These are phyloP conservation scores for Annulohypoxylon nitens DNA, from an alignment of 495 filamentous ascomycete genomes.

Conservation along the genomic window DNA sequence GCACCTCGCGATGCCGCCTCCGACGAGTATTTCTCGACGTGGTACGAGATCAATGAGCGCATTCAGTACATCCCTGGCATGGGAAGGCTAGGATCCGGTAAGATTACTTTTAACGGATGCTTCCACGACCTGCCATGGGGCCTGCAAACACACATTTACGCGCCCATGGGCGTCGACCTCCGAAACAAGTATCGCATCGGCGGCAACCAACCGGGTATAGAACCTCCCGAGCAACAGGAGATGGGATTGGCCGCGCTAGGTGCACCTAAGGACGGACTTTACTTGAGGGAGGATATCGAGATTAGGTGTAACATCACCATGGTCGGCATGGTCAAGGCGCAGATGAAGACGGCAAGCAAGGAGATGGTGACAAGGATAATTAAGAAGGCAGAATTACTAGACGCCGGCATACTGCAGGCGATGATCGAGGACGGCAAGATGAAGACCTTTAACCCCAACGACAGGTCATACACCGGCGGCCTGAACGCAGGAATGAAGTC, in stretches of 20 bases:
- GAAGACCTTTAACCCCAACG: slow-evolving; percentile 63
- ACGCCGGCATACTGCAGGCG: slow-evolving; percentile 61
- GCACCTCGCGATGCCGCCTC: slow-evolving; percentile 73
- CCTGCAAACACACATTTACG: slow-evolving; percentile 80
- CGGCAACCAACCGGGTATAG: slow-evolving; percentile 72
- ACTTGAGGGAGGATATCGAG: slow-evolving; percentile 80
- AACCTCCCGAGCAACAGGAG: slow-evolving; percentile 69
- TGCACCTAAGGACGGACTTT: slow-evolving; percentile 73
- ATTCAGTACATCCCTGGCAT: slow-evolving; percentile 74
- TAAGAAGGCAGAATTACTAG: slow-evolving; percentile 70
- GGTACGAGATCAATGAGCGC: slow-evolving; percentile 76
- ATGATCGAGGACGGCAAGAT: slow-evolving; percentile 66
- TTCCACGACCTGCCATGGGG: slow-evolving; percentile 79
- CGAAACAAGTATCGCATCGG: slow-evolving; percentile 66
- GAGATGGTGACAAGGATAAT: slow-evolving; percentile 76
- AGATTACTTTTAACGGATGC: slow-evolving; percentile 79
- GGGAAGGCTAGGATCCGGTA: slow-evolving; percentile 70
- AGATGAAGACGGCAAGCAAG: slow-evolving; percentile 73
- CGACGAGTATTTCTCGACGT: slow-evolving; percentile 78
- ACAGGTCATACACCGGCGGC: slow-evolving; percentile 51
- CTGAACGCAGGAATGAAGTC: slow-evolving; percentile 49
- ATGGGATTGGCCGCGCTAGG: slow-evolving; percentile 64
- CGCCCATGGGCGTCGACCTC: slow-evolving; percentile 68
- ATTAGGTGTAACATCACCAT: slow-evolving; percentile 79
- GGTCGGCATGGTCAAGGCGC: slow-evolving; percentile 75